A percentile compares a stretch with the other conserved stretches of the same genome.
These are phyloP conservation scores for Mucor mucedo DNA, from an alignment of 371 early-diverging fungal genomes.

Conservation along the genomic window DNA sequence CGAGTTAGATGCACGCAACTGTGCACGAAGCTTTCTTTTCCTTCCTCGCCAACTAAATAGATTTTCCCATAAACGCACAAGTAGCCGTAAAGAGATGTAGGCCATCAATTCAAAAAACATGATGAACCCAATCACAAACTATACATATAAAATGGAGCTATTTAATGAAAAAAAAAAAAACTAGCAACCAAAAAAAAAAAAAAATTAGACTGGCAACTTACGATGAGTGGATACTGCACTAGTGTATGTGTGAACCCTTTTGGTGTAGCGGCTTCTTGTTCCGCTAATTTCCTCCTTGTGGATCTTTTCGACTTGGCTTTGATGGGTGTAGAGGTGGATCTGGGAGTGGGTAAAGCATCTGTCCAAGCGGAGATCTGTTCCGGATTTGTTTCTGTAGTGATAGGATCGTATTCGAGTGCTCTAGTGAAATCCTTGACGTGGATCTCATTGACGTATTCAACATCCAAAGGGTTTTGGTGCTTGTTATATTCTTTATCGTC, in stretches of 20 bases:
- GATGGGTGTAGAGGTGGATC: background rate
- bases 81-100: slow-evolving; percentile 71
- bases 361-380: slow-evolving; percentile 61
- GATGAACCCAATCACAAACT: slow-evolving; percentile 65
- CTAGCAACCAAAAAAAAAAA: too few relatives aligned
- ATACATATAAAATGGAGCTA: background rate
- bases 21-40: slow-evolving; percentile 53
- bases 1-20: slow-evolving; percentile 53
- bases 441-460: slow-evolving; percentile 53
- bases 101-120: slow-evolving; percentile 72
- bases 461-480: slow-evolving; percentile 19
- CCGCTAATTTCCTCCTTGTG: slow-evolving; percentile 33
- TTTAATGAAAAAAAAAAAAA: too few relatives aligned
- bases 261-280: slow-evolving; percentile 43
- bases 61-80: slow-evolving; percentile 79
- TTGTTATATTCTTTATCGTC: background rate
- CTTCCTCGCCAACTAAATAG: slow-evolving; percentile 70
- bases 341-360: slow-evolving; percentile 48
- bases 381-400: background rate
- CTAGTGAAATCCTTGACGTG: slow-evolving; percentile 57
- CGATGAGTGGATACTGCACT: slow-evolving; percentile 66
- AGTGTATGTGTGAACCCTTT: slow-evolving; percentile 58
- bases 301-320: slow-evolving; percentile 20
- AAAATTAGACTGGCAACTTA: slow-evolving; percentile 27
- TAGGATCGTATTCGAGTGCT: slow-evolving; percentile 50